A percentile compares a stretch with the other conserved stretches of the same genome.
Evolutionary conservation across 805 yeast genomes (phyloP).

Genomic region (Ogataea parapolymorpha): DNA sequence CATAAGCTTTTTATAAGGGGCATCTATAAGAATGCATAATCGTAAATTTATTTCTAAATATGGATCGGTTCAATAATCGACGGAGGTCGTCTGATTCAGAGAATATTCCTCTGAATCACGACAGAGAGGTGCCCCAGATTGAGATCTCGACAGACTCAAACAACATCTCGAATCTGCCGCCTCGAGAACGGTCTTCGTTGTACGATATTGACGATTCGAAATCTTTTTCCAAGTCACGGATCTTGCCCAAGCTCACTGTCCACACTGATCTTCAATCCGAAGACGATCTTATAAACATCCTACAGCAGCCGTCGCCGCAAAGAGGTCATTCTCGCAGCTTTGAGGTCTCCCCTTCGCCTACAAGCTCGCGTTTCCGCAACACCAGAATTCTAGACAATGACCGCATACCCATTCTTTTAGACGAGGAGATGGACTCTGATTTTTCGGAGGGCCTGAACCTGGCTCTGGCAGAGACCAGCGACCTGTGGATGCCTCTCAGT

Average conservation of each 20-base stretch:
- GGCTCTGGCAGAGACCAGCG: constrained; percentile 21
- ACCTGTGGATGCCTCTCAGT: constrained; percentile 22
- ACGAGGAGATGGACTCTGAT: constrained; percentile 18
- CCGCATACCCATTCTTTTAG: constrained; percentile 10
- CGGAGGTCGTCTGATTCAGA: constrained; percentile 3
- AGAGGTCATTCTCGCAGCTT: neutral
- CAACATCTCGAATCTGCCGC: constrained; percentile 4
- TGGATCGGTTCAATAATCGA: neutral
- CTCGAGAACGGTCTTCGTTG: constrained; percentile 3
- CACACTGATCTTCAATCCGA: constrained; percentile 1
- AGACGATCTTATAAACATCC: neutral
- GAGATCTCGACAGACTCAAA: constrained; percentile 5
- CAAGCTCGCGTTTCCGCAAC: constrained; percentile 3
- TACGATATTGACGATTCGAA: constrained; percentile 3
- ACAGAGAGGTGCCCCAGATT: constrained; percentile 3
- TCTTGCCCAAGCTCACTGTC: constrained; percentile 7
- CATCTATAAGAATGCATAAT: neutral
- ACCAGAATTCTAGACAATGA: neutral
- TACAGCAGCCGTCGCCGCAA: constrained; percentile 5
- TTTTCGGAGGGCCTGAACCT: constrained; percentile 19
- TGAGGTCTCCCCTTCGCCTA: neutral
- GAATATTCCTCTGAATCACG: neutral
- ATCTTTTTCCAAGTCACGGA: constrained; percentile 1
- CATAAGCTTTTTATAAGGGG: neutral
- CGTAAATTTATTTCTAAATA: neutral